phyloP scores from a whole-genome alignment of 2,329 filamentous ascomycete species.

The Sporothrix luriei region DNA sequence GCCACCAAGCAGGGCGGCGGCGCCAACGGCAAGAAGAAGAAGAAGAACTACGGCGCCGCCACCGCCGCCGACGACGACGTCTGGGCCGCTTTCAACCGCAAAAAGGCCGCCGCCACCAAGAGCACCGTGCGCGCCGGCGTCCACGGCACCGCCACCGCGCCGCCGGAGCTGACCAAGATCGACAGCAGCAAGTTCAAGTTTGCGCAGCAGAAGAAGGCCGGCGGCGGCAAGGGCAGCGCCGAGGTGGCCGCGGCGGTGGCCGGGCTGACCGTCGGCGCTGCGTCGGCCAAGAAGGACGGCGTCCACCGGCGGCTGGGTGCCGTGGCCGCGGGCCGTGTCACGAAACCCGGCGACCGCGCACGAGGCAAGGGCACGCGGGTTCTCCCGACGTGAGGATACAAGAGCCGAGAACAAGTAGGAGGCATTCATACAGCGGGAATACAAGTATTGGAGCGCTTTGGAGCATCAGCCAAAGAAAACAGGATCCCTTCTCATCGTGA shows the following conservation, averaged over 20 bases:
- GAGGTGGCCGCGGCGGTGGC: constrained; percentile 14
- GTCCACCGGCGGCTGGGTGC: constrained; percentile 4
- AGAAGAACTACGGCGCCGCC: constrained; percentile 40
- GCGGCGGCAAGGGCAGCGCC: constrained; percentile 13
- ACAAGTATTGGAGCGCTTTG: not conserved
- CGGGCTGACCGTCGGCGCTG: not conserved
- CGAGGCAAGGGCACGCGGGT: constrained; percentile 10
- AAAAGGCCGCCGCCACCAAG: constrained; percentile 59
- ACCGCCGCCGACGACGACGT: constrained; percentile 65
- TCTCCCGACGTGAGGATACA: not conserved
- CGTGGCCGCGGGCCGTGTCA: constrained; percentile 8
- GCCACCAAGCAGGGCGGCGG: constrained; percentile 45
- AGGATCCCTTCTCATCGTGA: not conserved
- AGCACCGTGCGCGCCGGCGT: constrained; percentile 43
- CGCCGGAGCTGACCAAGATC: constrained; percentile 68
- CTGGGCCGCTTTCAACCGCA: constrained; percentile 72
- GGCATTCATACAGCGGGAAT: not conserved
- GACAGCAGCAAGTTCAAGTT: constrained; percentile 64
- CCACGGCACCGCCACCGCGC: constrained; percentile 69
- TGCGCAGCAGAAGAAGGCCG: constrained; percentile 24
- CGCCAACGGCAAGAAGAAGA: constrained; percentile 27
- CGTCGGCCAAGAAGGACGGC: constrained; percentile 2
- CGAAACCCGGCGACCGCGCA: constrained; percentile 2
- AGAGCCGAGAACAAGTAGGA: no score
- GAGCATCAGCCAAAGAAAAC: not conserved